Evolutionary conservation across 805 yeast species (phyloP).

Genomic region (Lipomyces sp.): DNA sequence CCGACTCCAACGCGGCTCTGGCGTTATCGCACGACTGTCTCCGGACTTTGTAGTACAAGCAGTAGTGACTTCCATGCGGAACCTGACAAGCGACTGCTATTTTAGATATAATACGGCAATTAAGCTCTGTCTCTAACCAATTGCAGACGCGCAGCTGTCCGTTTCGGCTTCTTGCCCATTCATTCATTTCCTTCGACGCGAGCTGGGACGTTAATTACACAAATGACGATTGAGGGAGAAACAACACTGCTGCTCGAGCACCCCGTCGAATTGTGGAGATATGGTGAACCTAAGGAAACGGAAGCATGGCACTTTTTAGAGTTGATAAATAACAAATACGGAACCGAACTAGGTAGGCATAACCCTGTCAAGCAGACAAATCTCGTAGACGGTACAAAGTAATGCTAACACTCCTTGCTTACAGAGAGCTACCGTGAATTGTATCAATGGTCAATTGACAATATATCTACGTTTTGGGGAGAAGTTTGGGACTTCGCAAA

Average conservation of each 20-base stretch:
- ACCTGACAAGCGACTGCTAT: too few relatives aligned
- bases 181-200: neutral
- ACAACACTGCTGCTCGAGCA: constrained; percentile 12
- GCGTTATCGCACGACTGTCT: too few relatives aligned
- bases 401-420: neutral
- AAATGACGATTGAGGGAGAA: constrained; percentile 11
- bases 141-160: too few relatives aligned
- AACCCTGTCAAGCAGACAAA: neutral
- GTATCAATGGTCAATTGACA: constrained; percentile 34
- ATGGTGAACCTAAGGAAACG: constrained; percentile 23
- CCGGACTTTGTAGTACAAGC: too few relatives aligned
- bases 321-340: constrained; percentile 18
- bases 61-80: too few relatives aligned
- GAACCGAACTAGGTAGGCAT: constrained; percentile 20
- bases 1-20: too few relatives aligned
- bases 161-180: too few relatives aligned
- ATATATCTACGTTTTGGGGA: constrained; percentile 34
- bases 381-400: neutral
- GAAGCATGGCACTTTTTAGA: constrained; percentile 19
- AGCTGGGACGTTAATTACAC: too few relatives aligned
- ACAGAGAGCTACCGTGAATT: constrained; percentile 32
- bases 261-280: constrained; percentile 35
- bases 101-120: too few relatives aligned
- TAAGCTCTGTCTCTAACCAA: too few relatives aligned
- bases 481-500: constrained; percentile 37